These are phyloP conservation scores for Arabidopsis hybrid DNA, from an alignment of 441 rosid genomes.

Conservation along the genomic window DNA sequence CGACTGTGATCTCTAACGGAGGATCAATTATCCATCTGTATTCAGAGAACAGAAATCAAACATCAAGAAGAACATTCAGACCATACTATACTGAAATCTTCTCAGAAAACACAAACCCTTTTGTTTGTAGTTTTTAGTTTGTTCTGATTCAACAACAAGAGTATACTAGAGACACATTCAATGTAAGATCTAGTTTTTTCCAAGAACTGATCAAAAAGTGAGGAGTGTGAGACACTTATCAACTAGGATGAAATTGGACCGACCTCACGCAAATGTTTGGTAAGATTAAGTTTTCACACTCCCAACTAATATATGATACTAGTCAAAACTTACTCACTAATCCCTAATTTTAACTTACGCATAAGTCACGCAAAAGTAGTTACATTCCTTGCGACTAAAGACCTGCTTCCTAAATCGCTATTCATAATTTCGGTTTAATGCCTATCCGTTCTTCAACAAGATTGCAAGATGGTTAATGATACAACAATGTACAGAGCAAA, in stretches of 20 bases:
- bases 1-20: slow-evolving; percentile 85
- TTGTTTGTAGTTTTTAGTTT: background rate
- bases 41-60: slow-evolving; percentile 5
- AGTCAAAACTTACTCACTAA: background rate
- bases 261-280: background rate
- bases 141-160: background rate
- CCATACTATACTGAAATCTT: slow-evolving; percentile 7
- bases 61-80: slow-evolving; percentile 1
- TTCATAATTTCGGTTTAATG: background rate
- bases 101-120: background rate
- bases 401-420: background rate
- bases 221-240: background rate
- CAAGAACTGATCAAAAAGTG: background rate
- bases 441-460: background rate
- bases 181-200: background rate
- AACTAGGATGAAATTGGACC: background rate
- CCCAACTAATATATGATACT: background rate
- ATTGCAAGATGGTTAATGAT: background rate
- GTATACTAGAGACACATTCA: background rate
- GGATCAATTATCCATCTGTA: slow-evolving; percentile 95
- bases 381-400: slow-evolving; percentile 19
- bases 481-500: background rate
- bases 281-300: background rate
- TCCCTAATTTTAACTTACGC: background rate
- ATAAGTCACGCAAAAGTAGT: background rate